These are phyloP conservation scores for Glonium stellatum DNA, from an alignment of 495 filamentous ascomycete species.

Conservation along the genomic window DNA sequence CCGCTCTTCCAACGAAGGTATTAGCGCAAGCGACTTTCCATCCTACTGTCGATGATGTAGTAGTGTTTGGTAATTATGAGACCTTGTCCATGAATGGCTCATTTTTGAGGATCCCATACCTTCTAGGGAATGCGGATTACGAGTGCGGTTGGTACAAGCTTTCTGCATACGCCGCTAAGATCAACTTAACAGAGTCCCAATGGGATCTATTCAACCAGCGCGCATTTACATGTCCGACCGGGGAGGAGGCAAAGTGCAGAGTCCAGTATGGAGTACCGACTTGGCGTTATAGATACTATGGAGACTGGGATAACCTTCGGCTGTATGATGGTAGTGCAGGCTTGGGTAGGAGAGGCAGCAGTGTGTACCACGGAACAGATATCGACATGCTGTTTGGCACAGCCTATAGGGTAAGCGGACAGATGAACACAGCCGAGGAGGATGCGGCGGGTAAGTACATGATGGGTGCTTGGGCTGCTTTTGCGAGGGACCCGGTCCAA, in stretches of 20 bases:
- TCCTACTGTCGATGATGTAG: conserved; percentile 42
- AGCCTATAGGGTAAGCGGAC: conserved; percentile 11
- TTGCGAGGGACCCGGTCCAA: conserved; percentile 11
- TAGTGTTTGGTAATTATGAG: conserved; percentile 45
- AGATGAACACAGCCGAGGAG: conserved; percentile 10
- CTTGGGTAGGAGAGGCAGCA: conserved; percentile 8
- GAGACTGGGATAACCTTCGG: conserved; percentile 22
- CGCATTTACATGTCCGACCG: conserved; percentile 13
- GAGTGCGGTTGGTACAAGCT: conserved; percentile 11
- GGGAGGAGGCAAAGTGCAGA: background rate
- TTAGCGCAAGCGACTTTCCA: conserved; percentile 37
- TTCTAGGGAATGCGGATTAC: conserved; percentile 15
- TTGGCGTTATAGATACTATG: conserved; percentile 15
- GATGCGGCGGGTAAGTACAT: conserved; percentile 15
- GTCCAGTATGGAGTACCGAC: background rate
- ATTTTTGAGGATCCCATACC: conserved; percentile 11
- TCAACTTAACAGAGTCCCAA: conserved; percentile 11
- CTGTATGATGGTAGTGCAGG: conserved; percentile 10
- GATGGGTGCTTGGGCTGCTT: conserved; percentile 20
- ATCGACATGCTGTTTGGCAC: conserved; percentile 22
- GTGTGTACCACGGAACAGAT: conserved; percentile 22
- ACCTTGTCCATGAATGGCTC: conserved; percentile 32
- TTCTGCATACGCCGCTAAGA: conserved; percentile 10
- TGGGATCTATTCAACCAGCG: conserved; percentile 13
- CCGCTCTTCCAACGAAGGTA: conserved; percentile 22